phyloP scores from a whole-genome alignment of 257 asterid genomes.

The Cruciata laevipes region DNA sequence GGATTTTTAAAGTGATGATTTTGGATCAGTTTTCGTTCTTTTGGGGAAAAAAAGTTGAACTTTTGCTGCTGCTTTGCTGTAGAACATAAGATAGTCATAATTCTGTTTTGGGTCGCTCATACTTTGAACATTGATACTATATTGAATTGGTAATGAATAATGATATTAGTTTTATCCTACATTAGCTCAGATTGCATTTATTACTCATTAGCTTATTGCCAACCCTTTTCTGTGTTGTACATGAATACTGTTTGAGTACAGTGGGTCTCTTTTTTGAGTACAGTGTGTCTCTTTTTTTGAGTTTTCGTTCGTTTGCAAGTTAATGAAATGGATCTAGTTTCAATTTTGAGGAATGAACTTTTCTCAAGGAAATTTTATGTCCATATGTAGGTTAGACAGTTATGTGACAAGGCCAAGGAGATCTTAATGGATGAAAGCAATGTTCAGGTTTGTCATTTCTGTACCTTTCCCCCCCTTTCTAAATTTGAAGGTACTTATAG shows the following conservation, averaged over 20 bases:
- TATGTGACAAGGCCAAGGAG: conserved; percentile 76
- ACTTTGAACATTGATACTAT: neutral
- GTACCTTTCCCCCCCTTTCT: neutral
- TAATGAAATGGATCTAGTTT: neutral
- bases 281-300: neutral
- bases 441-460: conserved; percentile 46
- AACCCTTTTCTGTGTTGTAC: neutral
- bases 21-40: neutral
- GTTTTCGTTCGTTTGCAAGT: neutral
- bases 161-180: no score
- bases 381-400: conserved; percentile 44
- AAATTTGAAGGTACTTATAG: neutral
- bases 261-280: neutral
- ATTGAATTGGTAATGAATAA: neutral
- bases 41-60: neutral
- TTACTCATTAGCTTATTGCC: neutral
- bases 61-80: neutral
- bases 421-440: conserved; percentile 70
- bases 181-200: neutral
- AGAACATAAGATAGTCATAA: neutral
- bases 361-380: conserved; percentile 12
- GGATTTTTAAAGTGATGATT: neutral
- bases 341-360: neutral
- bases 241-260: neutral
- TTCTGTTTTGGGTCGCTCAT: neutral